Conservation (phyloP, 2,329 filamentous ascomycete species). For the Aspergillus melleus region DNA sequence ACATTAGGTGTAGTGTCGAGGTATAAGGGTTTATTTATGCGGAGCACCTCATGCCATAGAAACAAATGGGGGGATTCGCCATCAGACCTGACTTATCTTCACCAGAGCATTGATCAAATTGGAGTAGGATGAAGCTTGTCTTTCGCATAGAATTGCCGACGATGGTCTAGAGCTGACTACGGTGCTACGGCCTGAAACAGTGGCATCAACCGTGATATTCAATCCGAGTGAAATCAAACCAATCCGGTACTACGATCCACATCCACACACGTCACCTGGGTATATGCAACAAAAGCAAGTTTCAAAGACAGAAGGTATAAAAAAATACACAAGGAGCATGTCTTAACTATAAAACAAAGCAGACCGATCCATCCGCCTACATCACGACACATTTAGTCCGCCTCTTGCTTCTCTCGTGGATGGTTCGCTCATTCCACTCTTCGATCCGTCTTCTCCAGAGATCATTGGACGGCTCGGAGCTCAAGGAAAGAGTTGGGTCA, state of each 20-base stretch:
- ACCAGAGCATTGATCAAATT: not conserved
- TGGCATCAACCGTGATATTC: not conserved
- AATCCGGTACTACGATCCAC: not conserved
- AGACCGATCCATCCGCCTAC: conserved; percentile 23
- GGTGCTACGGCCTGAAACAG: not conserved
- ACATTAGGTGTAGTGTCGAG: not conserved
- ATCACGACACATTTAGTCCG: conserved; percentile 41
- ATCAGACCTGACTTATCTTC: not conserved
- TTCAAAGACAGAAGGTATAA: not conserved
- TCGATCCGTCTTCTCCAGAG: conserved; percentile 41
- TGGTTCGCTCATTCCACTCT: conserved; percentile 41
- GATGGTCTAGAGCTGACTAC: not conserved
- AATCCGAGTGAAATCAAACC: not conserved
- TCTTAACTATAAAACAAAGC: not conserved
- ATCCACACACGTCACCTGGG: conserved; percentile 3
- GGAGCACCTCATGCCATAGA: not conserved
- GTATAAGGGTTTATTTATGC: not conserved
- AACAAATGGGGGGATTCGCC: not conserved
- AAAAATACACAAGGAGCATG: not conserved
- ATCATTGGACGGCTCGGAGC: conserved; percentile 29
- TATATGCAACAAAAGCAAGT: conserved; percentile 11
- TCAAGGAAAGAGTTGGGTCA: conserved; percentile 31
- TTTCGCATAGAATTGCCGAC: not conserved
- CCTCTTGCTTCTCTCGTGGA: conserved; percentile 36
- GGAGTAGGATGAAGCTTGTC: not conserved